Evolutionary conservation across 2,329 filamentous ascomycete species (phyloP), one percentile per base, ranked within the genome.

Genomic region (Scorias spongiosa): DNA sequence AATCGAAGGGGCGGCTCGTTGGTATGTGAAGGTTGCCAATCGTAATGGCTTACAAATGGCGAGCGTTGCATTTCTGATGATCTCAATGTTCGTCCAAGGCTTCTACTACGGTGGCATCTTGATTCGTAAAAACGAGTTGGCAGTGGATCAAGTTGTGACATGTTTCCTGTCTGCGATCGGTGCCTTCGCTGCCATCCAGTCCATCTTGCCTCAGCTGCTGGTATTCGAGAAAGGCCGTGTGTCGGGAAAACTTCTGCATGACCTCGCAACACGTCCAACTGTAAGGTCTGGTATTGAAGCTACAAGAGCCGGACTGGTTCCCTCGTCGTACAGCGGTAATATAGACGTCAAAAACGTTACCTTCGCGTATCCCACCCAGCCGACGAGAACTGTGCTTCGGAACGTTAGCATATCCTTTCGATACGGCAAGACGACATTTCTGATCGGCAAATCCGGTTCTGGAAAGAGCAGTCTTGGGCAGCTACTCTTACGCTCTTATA

Each of bases 401-500:
- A 64, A 72, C 6, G 74, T 75, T 0, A 78, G 70, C 0, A 72
- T 95, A 48, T 74, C 70, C 50, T 89, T 96, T 45, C 74, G 78
- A 0, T 70, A 80, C 0, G 80, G 83, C 0, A 70, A 83, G 48
- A 77, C 81, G 2, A 85, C 79, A 0, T 95, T 91, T 55, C 69
- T 96, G 2, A 76, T 95, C 41, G 91, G 89, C 0, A 75, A 73
- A 54, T 94, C 86, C 55, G 91, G 91, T 0, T 94, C 85, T 2
- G 89, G 89, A 0, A 96, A 96, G 61, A 94, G 86, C 52, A 96
- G 89, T 0, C 57, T 96, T 1, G 80, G 81, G 1, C 86, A 85
- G 56, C 69, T 96, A 0, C 69, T 96, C 1, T 70, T 87, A 42
- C 76, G 80, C 10, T 83, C 93, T 52, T 94, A 95, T 56, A 67